Conservation (phyloP, 768 basidiomycete species). For the Russula brevipes region DNA sequence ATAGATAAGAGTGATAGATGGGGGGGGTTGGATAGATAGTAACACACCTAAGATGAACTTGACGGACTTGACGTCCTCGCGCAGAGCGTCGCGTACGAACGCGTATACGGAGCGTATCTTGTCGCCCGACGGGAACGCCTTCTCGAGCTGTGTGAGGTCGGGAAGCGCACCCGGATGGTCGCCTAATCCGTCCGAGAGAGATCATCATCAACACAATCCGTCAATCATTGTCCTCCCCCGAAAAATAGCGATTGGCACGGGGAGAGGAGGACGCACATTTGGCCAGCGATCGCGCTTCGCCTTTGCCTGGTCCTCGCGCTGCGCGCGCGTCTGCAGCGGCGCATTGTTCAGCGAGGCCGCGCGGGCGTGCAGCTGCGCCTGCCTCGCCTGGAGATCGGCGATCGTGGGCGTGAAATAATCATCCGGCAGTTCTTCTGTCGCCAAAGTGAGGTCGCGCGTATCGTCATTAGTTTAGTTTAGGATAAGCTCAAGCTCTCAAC, state of each 20-base stretch:
- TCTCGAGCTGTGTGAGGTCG: slow-evolving; percentile 78
- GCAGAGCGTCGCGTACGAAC: slow-evolving; percentile 66
- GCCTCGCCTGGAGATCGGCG: slow-evolving; percentile 65
- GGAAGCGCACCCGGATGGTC: slow-evolving; percentile 75
- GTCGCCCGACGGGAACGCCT: slow-evolving; percentile 66
- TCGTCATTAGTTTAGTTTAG: too few relatives aligned
- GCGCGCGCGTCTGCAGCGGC: slow-evolving; percentile 60
- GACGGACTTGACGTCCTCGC: slow-evolving; percentile 69
- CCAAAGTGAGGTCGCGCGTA: too few relatives aligned
- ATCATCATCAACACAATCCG: too few relatives aligned
- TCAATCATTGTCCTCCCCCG: neutral
- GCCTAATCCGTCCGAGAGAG: slow-evolving; percentile 43
- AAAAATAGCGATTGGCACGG: neutral
- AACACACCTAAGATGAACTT: slow-evolving; percentile 82
- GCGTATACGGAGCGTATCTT: slow-evolving; percentile 82
- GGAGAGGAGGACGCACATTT: slow-evolving; percentile 39
- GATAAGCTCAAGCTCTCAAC: too few relatives aligned
- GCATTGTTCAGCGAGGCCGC: slow-evolving; percentile 61
- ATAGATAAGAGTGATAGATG: slow-evolving; percentile 19
- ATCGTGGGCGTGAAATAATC: slow-evolving; percentile 68
- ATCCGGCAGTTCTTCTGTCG: slow-evolving; percentile 49
- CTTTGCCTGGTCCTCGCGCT: slow-evolving; percentile 57
- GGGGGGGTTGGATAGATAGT: too few relatives aligned
- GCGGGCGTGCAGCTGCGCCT: slow-evolving; percentile 55
- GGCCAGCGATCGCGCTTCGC: slow-evolving; percentile 67